These are phyloP conservation scores for Cnidoscolus chayamansa DNA, from an alignment of 441 rosid species.

Conservation along the genomic window DNA sequence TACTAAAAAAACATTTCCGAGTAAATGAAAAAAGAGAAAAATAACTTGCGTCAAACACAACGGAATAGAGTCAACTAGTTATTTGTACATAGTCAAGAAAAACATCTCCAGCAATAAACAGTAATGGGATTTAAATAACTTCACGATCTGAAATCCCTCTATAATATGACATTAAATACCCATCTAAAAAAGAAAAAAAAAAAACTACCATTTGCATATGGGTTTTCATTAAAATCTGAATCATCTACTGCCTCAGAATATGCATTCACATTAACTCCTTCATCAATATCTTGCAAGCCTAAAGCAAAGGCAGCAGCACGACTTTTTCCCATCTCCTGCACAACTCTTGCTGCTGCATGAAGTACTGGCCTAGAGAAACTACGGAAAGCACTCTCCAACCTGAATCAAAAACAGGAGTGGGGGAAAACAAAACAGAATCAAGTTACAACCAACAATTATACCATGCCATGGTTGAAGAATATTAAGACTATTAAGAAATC, in stretches of 20 bases:
- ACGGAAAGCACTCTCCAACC: conserved; percentile 98
- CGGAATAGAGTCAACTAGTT: background rate
- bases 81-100: background rate
- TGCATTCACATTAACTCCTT: conserved; percentile 67
- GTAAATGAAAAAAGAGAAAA: background rate
- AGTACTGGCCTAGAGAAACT: conserved; percentile 99
- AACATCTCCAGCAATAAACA: background rate
- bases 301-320: conserved; percentile 96
- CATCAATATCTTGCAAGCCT: conserved; percentile 94
- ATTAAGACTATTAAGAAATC: conserved; percentile 3
- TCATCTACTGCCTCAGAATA: conserved; percentile 63
- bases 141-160: background rate
- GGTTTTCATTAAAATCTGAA: conserved; percentile 70
- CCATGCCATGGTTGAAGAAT: conserved; percentile 5
- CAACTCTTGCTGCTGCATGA: conserved; percentile 99
- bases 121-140: background rate
- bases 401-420: conserved; percentile 23
- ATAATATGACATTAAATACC: background rate
- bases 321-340: conserved; percentile 99
- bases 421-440: background rate
- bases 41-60: conserved; percentile 6
- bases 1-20: background rate
- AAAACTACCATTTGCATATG: conserved; percentile 72
- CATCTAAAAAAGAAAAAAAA: background rate
- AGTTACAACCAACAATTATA: conserved; percentile 2